These are phyloP conservation scores for Acanthamoeba culbertsoni DNA, from an alignment of 208 protist genomes.

Conservation along the genomic window DNA sequence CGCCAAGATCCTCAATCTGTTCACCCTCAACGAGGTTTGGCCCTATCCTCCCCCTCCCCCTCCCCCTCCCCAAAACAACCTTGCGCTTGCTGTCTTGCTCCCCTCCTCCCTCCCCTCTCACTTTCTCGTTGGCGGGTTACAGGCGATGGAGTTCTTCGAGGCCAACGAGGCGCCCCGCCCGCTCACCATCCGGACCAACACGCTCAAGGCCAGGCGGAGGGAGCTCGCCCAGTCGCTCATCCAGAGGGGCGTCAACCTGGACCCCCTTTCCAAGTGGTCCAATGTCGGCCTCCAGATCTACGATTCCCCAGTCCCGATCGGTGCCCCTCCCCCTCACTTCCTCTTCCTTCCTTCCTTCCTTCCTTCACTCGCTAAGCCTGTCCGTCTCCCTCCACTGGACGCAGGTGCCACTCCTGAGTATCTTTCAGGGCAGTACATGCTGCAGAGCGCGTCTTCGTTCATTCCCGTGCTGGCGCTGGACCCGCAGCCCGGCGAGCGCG, in stretches of 20 bases:
- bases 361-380: slow-evolving; percentile 66
- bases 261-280: slow-evolving; percentile 90
- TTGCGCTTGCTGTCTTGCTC: neutral
- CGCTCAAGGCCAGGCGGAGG: slow-evolving; percentile 94
- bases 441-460: slow-evolving; percentile 98
- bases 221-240: slow-evolving; percentile 92
- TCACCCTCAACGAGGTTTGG: slow-evolving; percentile 87
- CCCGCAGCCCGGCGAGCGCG: neutral
- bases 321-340: slow-evolving; percentile 68
- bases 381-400: neutral
- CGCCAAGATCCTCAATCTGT: slow-evolving; percentile 93
- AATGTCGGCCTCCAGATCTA: slow-evolving; percentile 98
- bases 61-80: too few relatives aligned
- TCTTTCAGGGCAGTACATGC: slow-evolving; percentile 98
- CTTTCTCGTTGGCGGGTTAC: neutral
- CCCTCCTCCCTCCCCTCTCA: neutral
- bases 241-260: slow-evolving; percentile 96
- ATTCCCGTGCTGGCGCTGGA: slow-evolving; percentile 93
- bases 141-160: slow-evolving; percentile 94
- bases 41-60: neutral
- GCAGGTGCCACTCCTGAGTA: slow-evolving; percentile 98
- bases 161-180: slow-evolving; percentile 97
- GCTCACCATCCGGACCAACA: slow-evolving; percentile 98
- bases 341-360: neutral
- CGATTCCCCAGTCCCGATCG: slow-evolving; percentile 96